phyloP scores from a whole-genome alignment of 176 grass and related monocot species.

The Luzula sylvatica region DNA sequence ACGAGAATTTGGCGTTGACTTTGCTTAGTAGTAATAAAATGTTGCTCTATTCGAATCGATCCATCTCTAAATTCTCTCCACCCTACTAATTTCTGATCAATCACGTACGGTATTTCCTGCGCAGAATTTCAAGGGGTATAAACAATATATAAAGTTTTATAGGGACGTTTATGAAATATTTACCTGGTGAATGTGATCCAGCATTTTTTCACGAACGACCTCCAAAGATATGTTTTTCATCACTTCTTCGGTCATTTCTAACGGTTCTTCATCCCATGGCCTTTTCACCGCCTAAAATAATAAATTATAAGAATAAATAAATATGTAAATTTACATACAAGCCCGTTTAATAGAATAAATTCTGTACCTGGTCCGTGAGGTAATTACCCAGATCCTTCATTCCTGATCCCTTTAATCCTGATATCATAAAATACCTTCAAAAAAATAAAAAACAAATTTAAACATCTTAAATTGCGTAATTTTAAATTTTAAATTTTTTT shows the following conservation, averaged over 20 bases:
- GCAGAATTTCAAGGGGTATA: conserved; percentile 18
- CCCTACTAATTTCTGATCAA: conserved; percentile 86
- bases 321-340: no score
- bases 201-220: conserved; percentile 92
- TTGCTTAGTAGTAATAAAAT: conserved; percentile 82
- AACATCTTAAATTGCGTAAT: background rate
- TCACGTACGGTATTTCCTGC: conserved; percentile 93
- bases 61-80: conserved; percentile 96
- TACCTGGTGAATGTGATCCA: conserved; percentile 94
- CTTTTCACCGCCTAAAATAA: conserved; percentile 72
- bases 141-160: conserved; percentile 3
- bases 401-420: conserved; percentile 80
- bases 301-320: no score
- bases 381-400: conserved; percentile 87
- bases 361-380: conserved; percentile 73
- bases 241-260: conserved; percentile 77
- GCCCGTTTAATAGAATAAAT: no score
- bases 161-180: conserved; percentile 8
- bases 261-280: conserved; percentile 91
- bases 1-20: conserved; percentile 96
- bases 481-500: background rate
- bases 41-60: conserved; percentile 91
- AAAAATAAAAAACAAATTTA: background rate
- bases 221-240: conserved; percentile 90
- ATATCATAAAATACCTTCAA: conserved; percentile 92